phyloP scores from a whole-genome alignment of 768 basidiomycete species.

The Pleurotus sapidus region DNA sequence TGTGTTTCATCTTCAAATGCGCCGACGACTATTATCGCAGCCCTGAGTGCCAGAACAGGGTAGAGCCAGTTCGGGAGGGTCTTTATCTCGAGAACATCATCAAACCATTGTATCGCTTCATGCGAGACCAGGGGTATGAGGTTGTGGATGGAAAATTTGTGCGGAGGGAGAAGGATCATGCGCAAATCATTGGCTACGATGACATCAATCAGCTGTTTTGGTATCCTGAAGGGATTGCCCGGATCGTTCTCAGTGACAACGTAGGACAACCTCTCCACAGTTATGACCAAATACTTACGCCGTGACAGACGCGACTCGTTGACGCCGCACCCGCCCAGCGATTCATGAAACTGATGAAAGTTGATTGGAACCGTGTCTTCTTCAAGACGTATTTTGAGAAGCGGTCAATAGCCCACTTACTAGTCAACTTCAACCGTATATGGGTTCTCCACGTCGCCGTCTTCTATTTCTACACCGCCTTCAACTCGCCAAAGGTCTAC shows the following conservation, averaged over 20 bases:
- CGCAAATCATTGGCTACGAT: constrained; percentile 97
- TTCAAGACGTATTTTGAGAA: constrained; percentile 99
- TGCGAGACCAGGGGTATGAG: constrained; percentile 97
- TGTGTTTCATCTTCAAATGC: constrained; percentile 99
- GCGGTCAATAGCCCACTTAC: constrained; percentile 86
- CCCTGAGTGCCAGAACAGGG: constrained; percentile 92
- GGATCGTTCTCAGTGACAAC: constrained; percentile 86
- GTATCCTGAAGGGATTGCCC: constrained; percentile 97
- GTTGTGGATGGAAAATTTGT: constrained; percentile 94
- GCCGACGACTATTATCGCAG: constrained; percentile 99
- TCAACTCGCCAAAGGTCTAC: constrained; percentile 92
- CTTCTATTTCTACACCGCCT: constrained; percentile 98
- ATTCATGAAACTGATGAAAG: constrained; percentile 86
- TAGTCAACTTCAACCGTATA: constrained; percentile 99
- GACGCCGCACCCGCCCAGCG: constrained; percentile 91
- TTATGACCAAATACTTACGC: constrained; percentile 7
- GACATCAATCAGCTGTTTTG: constrained; percentile 99
- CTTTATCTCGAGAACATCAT: constrained; percentile 89
- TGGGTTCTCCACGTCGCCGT: constrained; percentile 95
- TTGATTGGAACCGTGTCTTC: constrained; percentile 94
- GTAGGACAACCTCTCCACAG: constrained; percentile 39
- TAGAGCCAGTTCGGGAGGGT: constrained; percentile 93
- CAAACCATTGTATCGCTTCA: constrained; percentile 93
- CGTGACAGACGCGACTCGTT: constrained; percentile 76
- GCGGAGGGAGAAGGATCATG: constrained; percentile 90